These are phyloP conservation scores for Microdochium nivale DNA, from an alignment of 2,329 filamentous ascomycete genomes.

Conservation along the genomic window DNA sequence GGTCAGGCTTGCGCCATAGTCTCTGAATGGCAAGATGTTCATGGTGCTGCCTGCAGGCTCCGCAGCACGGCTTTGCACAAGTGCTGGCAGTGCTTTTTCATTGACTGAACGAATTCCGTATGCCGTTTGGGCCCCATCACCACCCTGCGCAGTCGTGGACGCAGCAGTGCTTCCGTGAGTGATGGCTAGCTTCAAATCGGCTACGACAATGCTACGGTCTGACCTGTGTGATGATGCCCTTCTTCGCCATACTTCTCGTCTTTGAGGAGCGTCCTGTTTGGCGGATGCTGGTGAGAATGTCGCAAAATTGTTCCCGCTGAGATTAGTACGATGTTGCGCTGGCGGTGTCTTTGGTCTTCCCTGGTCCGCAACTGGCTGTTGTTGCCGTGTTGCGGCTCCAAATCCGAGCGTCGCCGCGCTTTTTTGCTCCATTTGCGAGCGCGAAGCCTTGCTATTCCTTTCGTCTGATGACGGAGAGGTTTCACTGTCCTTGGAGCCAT, in stretches of 20 bases:
- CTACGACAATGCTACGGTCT: not conserved
- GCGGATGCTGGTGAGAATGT: not conserved
- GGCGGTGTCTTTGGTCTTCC: not conserved
- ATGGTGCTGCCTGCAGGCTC: not conserved
- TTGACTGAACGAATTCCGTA: slow-evolving; percentile 2
- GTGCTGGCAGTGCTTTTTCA: slow-evolving; percentile 3
- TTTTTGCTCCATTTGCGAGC: slow-evolving; percentile 5
- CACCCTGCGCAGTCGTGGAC: not conserved
- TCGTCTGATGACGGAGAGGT: slow-evolving; percentile 22
- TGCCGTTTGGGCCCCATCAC: not conserved
- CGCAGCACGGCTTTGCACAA: not conserved
- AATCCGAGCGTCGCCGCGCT: slow-evolving; percentile 8
- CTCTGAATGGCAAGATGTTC: not conserved
- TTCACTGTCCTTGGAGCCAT: slow-evolving; percentile 25
- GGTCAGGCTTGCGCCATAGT: not conserved
- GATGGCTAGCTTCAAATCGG: not conserved
- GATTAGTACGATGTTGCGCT: slow-evolving; percentile 11
- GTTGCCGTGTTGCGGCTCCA: not conserved
- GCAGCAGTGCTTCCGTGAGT: not conserved
- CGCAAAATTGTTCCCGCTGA: not conserved
- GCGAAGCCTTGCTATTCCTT: not conserved
- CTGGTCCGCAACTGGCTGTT: not conserved
- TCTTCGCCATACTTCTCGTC: slow-evolving; percentile 18
- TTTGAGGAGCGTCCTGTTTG: slow-evolving; percentile 11
- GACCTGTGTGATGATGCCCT: not conserved